Evolutionary conservation across 2,329 filamentous ascomycete species (phyloP).

Genomic region (Cryphonectria naterciae): DNA sequence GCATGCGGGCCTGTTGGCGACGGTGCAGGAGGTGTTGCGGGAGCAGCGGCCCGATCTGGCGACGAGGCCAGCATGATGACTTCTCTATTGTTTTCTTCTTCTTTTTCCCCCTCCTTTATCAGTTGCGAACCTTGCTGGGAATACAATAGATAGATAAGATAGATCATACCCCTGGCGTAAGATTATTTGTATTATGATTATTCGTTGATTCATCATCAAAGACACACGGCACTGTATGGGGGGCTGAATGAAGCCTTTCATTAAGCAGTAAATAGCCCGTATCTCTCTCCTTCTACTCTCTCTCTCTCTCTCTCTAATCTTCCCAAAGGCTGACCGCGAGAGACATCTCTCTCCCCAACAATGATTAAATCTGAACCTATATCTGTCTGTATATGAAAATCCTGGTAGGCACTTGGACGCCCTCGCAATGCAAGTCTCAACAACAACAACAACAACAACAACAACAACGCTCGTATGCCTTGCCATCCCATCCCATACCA

Average conservation of each 20-base stretch:
- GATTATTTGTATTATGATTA: background rate
- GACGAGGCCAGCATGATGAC: conserved; percentile 26
- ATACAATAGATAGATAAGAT: background rate
- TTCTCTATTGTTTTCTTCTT: background rate
- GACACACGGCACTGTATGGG: background rate
- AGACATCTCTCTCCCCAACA: background rate
- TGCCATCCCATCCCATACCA: conserved; percentile 4
- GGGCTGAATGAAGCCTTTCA: background rate
- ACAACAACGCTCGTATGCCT: conserved; percentile 23
- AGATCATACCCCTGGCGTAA: background rate
- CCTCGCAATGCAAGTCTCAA: conserved; percentile 28
- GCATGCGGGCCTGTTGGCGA: conserved; percentile 49
- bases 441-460: conserved; percentile 2
- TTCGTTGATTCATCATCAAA: background rate
- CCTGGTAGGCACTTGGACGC: conserved; percentile 14
- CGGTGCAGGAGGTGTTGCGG: conserved; percentile 40
- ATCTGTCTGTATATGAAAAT: conserved; percentile 1
- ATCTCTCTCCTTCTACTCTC: background rate
- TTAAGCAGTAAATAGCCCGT: background rate
- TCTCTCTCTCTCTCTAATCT: background rate
- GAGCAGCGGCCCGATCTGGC: conserved; percentile 41
- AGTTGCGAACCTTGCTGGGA: background rate
- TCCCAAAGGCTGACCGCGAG: background rate
- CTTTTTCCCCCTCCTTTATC: background rate
- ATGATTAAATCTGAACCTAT: conserved; percentile 7